Evolutionary conservation across 140 eudicot species (phyloP), one percentile per base, ranked within the genome.

Genomic region (Eryngium alpinum): DNA sequence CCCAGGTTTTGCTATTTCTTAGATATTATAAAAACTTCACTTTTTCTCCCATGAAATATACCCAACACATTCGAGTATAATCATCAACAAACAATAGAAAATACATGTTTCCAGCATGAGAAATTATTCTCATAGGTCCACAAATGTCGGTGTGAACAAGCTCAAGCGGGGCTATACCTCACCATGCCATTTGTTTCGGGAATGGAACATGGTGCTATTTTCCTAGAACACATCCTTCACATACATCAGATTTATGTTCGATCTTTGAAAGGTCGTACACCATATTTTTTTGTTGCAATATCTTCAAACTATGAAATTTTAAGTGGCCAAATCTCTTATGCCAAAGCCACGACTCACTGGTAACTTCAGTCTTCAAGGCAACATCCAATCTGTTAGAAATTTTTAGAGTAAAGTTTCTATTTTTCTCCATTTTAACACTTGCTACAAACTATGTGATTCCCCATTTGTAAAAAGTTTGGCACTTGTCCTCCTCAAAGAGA

Each of bases 81-180:
- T 80, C 83, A 80, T 80, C 83, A 62, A 70, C 29, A 44, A 80
- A 66, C 17, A 52, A 14, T 44, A 80, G 2, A 43, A 80, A 67
- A 27, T 80, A 80, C 38, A 17, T 67, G 22, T 70, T 80, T 16
- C 56, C 67, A 21, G 33, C 67, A 27, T 62, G 62, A 6, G 83
- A 63, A 10, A 28, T 21, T 16, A 60, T 46, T 14, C 32, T 12
- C 62, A 80, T 66, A 62, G 77, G 75, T 10, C 83, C 84, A 56
- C 53, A 82, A 27, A 82, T 44, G 43, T 82, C 73, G 0, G 73
- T 73, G 44, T 82, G 84, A 53, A 82, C 71, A 18, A 82, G 74
- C 52, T 82, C 59, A 10, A 82, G 33, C 3, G 13, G 18, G 3
- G 6, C 2, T 24, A 32, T 57, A 10, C 80, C 84, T 82, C 80